Base-by-base conservation (phyloP, 1,284 basidiomycete species). In the Cryptococcus sp. region DNA sequence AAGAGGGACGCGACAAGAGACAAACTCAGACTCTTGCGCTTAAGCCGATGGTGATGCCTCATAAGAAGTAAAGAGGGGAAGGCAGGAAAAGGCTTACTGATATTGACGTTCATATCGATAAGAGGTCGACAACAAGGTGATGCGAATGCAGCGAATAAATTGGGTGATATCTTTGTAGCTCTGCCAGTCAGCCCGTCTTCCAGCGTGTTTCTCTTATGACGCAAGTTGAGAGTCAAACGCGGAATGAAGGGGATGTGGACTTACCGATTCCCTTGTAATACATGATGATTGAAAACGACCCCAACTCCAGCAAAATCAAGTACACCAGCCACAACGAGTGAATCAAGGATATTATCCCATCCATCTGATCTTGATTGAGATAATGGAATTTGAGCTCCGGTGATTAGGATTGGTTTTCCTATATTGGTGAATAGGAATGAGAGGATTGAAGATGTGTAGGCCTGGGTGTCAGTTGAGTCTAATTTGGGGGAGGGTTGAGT, bases 71-170 rank as follows among this genome's bases (percentile, higher is more conserved):
- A n/a, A n/a, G n/a, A n/a, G n/a, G n/a, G n/a, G n/a, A n/a, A n/a
- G n/a, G n/a, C n/a, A n/a, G n/a, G n/a, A n/a, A n/a, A n/a, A n/a
- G n/a, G n/a, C 70, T 46, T 48, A 71, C 71, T 68, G 57, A 73
- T 68, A 52, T 72, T 72, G 56, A 73, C 71, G 50, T 73, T 70
- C 44, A 73, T 60, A 40, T 62, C 64, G 57, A 73, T 66, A 50
- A 69, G 51, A 2, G 69, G 56, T 1, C 67, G 64, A 7, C 67
- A 59, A 13, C 66, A 72, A 7, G 71, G 71, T 0, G 70, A 60
- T 23, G 63, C 55, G 55, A 73, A 73, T 11, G 70, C 71, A 11
- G 60, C 52, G 36, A 73, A 66, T 18, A 67, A 53, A 46, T 72
- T 70, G 5, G 71, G 66, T 10, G 66, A 69, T 2, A 60, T 61